Conservation (phyloP, 106 monocot species). For the Chionographis japonica region DNA sequence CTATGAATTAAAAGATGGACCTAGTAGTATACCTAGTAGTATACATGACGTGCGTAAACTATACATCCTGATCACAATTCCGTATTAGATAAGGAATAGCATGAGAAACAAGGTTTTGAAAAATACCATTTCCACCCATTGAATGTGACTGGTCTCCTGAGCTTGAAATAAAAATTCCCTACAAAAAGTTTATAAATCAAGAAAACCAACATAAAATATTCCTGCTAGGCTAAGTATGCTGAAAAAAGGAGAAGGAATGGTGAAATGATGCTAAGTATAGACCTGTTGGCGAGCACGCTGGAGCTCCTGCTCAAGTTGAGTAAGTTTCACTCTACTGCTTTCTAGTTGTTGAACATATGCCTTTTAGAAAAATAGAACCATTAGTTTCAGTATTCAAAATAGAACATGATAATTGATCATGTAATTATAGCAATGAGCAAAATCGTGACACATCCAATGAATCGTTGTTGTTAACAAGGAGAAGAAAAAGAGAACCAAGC, state of each 20-base stretch:
- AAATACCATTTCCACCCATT: slow-evolving; percentile 70
- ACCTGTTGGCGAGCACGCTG: slow-evolving; percentile 92
- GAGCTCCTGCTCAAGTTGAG: slow-evolving; percentile 82
- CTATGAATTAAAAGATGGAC: no score
- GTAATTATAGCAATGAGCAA: no score
- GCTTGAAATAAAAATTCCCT: slow-evolving; percentile 88
- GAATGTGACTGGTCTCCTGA: slow-evolving; percentile 83
- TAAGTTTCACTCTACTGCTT: slow-evolving; percentile 85
- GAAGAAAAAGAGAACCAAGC: background rate
- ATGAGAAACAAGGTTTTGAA: background rate
- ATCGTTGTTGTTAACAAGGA: background rate
- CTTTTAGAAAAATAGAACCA: slow-evolving; percentile 14
- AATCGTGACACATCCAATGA: background rate
- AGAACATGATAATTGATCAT: background rate
- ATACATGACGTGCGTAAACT: no score
- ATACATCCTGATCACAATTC: no score
- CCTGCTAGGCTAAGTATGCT: background rate
- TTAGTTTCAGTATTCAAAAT: background rate
- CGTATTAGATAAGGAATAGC: background rate
- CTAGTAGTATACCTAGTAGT: no score
- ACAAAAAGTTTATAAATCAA: background rate
- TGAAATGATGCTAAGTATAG: background rate
- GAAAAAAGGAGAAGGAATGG: background rate
- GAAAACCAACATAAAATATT: background rate
- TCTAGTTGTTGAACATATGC: slow-evolving; percentile 90